Base-by-base conservation (phyloP, 2,329 filamentous ascomycete genomes). In the Hypoxylon sp. region DNA sequence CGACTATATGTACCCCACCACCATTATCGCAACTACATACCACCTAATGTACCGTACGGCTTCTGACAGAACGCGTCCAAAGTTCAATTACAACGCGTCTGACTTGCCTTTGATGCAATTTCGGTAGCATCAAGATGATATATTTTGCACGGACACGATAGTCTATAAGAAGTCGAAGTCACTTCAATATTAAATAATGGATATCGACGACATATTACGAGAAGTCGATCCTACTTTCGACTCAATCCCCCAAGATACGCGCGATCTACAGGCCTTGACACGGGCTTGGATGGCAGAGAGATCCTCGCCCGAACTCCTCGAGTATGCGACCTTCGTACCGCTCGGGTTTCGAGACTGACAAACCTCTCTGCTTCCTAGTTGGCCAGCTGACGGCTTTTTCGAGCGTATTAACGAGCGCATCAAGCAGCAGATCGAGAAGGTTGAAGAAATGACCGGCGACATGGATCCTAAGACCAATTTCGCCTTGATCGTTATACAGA, bases 401-500 rank as follows among this genome's bases (percentile, higher is more conserved):
- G 91, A 96, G 70, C 88, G 95, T 69, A 87, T 96, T 73, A 91
- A 94, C 80, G 87, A 88, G 65, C 86, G 90, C 64, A 88, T 93
- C 69, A 88, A 89, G 71, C 80, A 81, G 48, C 90, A 92, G 82
- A 91, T 92, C 74, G 86, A 90, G 78, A 86, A 84, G 71, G 88
- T 93, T 68, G 90, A 92, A 80, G 87, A 90, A 63, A 87, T 94
- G 85, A 95, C 91, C 11, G 91, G 91, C 67, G 90, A 92, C 75
- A 91, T 94, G 88, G 94, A 97, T 74, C 91, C 94, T 48, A 94
- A 92, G 78, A 90, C 92, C 69, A 98, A 97, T 78, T 97, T 99
- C 78, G 89, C 89, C 66, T 89, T 98, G 75, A 97, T 97, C 51
- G 91, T 99, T 67, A 90, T 97, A 58, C 96, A 99, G 82, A 98